phyloP scores from a whole-genome alignment of 371 early-diverging fungal species.

The Lichtheimia corymbifera region DNA sequence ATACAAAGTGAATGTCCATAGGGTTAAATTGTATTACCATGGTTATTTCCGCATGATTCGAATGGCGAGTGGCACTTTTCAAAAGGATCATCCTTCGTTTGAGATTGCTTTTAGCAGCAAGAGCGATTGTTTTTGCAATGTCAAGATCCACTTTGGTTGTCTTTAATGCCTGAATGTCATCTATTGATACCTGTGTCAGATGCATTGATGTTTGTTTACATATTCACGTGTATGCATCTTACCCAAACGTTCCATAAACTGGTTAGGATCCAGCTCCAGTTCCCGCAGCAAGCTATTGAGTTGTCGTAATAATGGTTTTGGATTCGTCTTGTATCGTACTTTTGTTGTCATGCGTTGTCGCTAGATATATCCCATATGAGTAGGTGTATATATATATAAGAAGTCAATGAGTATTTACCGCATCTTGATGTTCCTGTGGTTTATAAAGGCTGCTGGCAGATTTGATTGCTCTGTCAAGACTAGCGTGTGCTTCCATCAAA shows the following conservation, averaged over 20 bases:
- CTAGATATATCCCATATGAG: no score
- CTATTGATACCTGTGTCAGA: conserved; percentile 16
- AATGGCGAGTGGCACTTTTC: conserved; percentile 25
- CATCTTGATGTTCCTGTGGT: conserved; percentile 3
- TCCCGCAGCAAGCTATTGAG: conserved; percentile 41
- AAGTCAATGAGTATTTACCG: no score
- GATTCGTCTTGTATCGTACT: conserved; percentile 48
- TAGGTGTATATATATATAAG: no score
- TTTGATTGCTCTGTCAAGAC: conserved; percentile 48
- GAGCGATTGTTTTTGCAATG: conserved; percentile 48
- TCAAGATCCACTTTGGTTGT: conserved; percentile 48
- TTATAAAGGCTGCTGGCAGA: conserved; percentile 41
- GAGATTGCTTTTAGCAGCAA: conserved; percentile 49
- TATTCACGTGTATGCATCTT: background rate
- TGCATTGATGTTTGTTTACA: background rate
- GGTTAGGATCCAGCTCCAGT: conserved; percentile 38
- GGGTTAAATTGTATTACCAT: conserved; percentile 5
- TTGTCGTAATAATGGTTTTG: conserved; percentile 46
- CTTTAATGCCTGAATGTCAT: conserved; percentile 44
- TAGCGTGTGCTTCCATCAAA: conserved; percentile 31
- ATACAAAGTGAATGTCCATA: background rate
- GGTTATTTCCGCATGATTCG: conserved; percentile 21
- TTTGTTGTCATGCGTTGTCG: no score
- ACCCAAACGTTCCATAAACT: background rate
- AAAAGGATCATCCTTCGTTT: conserved; percentile 38